phyloP scores from a whole-genome alignment of 2,329 filamentous ascomycete genomes.

The Rhytidhysteron rufulum region DNA sequence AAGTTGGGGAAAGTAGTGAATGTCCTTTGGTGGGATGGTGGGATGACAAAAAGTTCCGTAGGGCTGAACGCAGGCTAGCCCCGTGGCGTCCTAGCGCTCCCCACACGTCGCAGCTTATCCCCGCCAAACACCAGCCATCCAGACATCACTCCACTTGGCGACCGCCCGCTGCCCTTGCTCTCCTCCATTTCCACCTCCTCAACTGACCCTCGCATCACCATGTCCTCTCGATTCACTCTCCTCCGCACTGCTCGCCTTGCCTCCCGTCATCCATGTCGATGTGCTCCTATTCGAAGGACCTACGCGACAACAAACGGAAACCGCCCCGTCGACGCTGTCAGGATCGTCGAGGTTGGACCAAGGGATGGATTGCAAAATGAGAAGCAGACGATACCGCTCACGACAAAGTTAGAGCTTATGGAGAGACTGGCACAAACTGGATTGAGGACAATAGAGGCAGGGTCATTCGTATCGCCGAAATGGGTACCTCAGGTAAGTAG shows the following conservation, averaged over 20 bases:
- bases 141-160: background rate
- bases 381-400: conserved; percentile 64
- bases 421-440: conserved; percentile 65
- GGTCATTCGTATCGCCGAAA: conserved; percentile 78
- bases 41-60: background rate
- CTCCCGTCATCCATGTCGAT: conserved; percentile 29
- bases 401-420: conserved; percentile 74
- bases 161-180: background rate
- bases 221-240: conserved; percentile 28
- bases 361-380: conserved; percentile 87
- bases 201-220: conserved; percentile 5
- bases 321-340: conserved; percentile 41
- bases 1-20: background rate
- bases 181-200: background rate
- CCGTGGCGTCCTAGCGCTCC: background rate
- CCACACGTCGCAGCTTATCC: background rate
- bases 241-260: conserved; percentile 32
- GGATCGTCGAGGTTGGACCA: conserved; percentile 78
- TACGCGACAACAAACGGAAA: conserved; percentile 31
- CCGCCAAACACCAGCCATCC: background rate
- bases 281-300: conserved; percentile 16
- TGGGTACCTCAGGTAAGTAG: conserved; percentile 73
- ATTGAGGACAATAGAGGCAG: conserved; percentile 70
- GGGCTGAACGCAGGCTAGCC: background rate
- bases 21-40: background rate